Evolutionary conservation across 2,329 filamentous ascomycete species (phyloP), one percentile per base, ranked within the genome.

Genomic region (Pestalotiopsis sp.): DNA sequence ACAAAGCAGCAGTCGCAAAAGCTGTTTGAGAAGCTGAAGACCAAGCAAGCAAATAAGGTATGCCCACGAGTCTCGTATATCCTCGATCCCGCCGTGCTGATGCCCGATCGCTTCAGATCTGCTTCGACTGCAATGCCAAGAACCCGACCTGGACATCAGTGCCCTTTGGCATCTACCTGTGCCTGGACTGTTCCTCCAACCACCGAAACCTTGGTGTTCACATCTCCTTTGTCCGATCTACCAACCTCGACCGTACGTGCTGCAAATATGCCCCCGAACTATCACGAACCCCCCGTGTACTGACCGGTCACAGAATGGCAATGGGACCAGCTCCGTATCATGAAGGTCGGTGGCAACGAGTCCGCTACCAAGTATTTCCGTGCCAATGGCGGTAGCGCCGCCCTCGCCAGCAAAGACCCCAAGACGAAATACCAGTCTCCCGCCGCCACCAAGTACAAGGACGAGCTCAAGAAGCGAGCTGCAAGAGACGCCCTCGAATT

Each of bases 141-240:
- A 98, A 98, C 79, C 96, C 96, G 71, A 98, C 96, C 69, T 99
- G 96, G 96, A 97, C 95, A 7, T 98, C 95, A 6, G 95, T 98
- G 39, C 95, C 95, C 12, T 94, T 99, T 73, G 96, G 93, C 78
- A 98, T 99, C 80, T 99, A 98, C 81, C 90, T 99, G 25, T 99
- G 96, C 79, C 91, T 99, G 77, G 96, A 99, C 84, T 99, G 96
- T 85, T 98, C 95, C 57, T 92, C 95, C 68, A 94, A 98, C 81
- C 96, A 99, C 83, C 92, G 96, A 76, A 98, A 98, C 82, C 91
- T 99, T 77, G 96, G 96, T 81, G 95, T 98, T 70, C 96, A 99
- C 83, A 98, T 99, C 83, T 98, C 95, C 75, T 99, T 99, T 86
- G 96, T 99, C 77, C 92, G 96, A 77, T 98, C 95, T 71, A 98